These are phyloP conservation scores for Liriodendron chinense DNA, from an alignment of 164 flowering plant genomes.

Conservation along the genomic window DNA sequence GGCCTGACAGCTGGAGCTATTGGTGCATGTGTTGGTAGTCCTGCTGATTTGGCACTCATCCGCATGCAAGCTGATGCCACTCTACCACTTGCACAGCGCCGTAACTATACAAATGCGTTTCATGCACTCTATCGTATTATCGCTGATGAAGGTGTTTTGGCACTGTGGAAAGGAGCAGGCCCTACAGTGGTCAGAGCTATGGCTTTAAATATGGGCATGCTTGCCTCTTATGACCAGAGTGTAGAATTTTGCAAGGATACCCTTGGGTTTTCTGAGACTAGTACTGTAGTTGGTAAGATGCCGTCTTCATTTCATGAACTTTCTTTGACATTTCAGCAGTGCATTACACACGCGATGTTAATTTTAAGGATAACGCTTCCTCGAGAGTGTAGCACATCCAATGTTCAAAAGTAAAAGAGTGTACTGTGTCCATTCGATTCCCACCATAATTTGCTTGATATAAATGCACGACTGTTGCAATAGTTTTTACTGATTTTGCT, in stretches of 20 bases:
- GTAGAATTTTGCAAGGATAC: constrained; percentile 77
- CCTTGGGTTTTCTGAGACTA: constrained; percentile 67
- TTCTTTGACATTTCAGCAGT: neutral
- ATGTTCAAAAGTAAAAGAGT: too few species aligned
- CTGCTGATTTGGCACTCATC: constrained; percentile 92
- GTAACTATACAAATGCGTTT: constrained; percentile 86
- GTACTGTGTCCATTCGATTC: neutral
- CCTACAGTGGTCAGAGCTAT: constrained; percentile 97
- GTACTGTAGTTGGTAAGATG: constrained; percentile 66
- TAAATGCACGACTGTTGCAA: neutral
- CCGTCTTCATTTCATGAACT: neutral
- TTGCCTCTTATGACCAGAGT: constrained; percentile 94
- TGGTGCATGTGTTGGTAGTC: constrained; percentile 91
- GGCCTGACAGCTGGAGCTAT: constrained; percentile 96
- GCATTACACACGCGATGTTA: neutral
- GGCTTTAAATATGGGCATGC: constrained; percentile 98
- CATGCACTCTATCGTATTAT: constrained; percentile 78
- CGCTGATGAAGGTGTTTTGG: constrained; percentile 85
- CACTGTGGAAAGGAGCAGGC: constrained; percentile 98
- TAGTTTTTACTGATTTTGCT: too few species aligned
- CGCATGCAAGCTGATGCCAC: constrained; percentile 99
- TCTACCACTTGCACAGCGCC: constrained; percentile 74
- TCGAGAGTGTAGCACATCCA: neutral
- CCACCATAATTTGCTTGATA: neutral
- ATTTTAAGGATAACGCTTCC: neutral